These are phyloP conservation scores for Penicillium dipodomyicola DNA, from an alignment of 495 filamentous ascomycete genomes.

Conservation along the genomic window DNA sequence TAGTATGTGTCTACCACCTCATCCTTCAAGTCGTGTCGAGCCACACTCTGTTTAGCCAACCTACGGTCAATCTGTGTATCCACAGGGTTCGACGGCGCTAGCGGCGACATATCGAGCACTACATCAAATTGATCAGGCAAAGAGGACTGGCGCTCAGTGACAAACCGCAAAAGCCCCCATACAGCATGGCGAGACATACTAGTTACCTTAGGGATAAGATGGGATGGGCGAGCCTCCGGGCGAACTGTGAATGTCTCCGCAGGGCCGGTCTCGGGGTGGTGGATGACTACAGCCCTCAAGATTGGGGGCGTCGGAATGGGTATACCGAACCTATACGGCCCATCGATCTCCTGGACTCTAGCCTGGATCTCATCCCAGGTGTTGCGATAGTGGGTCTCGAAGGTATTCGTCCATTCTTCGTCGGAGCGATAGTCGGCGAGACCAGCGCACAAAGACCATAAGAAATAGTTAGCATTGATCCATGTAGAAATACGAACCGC, in stretches of 20 bases:
- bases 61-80: background rate
- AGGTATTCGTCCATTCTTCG: background rate
- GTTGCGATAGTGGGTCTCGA: background rate
- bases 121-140: background rate
- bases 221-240: background rate
- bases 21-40: background rate
- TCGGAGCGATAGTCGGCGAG: background rate
- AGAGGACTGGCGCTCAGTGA: background rate
- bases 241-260: background rate
- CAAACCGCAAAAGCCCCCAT: background rate
- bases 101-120: background rate
- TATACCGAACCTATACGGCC: background rate
- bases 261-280: background rate
- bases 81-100: background rate
- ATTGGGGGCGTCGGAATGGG: background rate
- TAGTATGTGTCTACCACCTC: background rate
- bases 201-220: background rate
- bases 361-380: constrained; percentile 3
- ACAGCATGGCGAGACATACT: background rate
- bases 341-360: background rate
- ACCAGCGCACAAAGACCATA: background rate
- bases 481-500: background rate
- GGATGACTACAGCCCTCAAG: background rate
- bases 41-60: background rate
- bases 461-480: constrained; percentile 8